These are phyloP conservation scores for Pichia exigua DNA, from an alignment of 805 yeast genomes.

Conservation along the genomic window DNA sequence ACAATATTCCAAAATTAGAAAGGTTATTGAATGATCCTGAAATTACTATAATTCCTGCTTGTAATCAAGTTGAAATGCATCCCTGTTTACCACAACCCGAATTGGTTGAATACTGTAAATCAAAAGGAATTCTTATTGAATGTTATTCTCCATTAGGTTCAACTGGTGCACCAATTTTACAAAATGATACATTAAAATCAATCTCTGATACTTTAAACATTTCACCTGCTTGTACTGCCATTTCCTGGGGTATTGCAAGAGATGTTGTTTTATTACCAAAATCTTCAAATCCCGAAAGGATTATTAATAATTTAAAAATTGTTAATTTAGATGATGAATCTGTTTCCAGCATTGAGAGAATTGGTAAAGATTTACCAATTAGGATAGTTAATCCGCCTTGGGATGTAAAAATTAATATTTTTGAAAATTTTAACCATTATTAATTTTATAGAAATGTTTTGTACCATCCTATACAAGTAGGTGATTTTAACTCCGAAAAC, in stretches of 20 bases:
- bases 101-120: conserved; percentile 43
- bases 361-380: conserved; percentile 2
- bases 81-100: conserved; percentile 60
- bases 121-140: conserved; percentile 49
- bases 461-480: too few relatives aligned
- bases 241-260: conserved; percentile 55
- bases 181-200: conserved; percentile 34
- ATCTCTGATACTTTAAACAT: conserved; percentile 38
- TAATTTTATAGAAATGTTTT: too few relatives aligned
- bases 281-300: conserved; percentile 38
- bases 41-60: conserved; percentile 49
- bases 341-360: conserved; percentile 16
- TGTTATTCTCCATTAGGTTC: conserved; percentile 80
- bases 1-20: conserved; percentile 45
- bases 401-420: conserved; percentile 5
- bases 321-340: conserved; percentile 30
- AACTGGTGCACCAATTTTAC: conserved; percentile 43
- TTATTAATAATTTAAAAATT: conserved; percentile 32
- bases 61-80: conserved; percentile 51
- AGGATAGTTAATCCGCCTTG: conserved; percentile 7
- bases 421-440: not conserved
- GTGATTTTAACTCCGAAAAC: too few relatives aligned
- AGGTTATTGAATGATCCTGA: conserved; percentile 41
- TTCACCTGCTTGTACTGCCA: conserved; percentile 42
- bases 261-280: conserved; percentile 48